A percentile compares a stretch with the other conserved stretches of the same genome.
phyloP scores from a whole-genome alignment of 1,284 basidiomycete genomes.

The Peniophora sp. region DNA sequence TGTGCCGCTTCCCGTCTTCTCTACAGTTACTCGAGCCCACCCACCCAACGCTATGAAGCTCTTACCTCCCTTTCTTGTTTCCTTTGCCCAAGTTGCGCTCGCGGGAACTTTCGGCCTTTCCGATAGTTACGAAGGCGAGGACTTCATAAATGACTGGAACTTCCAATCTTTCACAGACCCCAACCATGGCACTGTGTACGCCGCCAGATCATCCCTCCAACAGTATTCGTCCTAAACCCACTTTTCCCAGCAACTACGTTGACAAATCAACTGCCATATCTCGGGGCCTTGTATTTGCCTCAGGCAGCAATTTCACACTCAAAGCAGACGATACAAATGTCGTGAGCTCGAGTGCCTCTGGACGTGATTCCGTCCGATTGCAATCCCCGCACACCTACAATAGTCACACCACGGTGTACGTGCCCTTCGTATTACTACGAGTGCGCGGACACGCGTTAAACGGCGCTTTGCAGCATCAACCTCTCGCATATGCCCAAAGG shows the following conservation, averaged over 20 bases:
- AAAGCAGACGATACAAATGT: constrained; percentile 43
- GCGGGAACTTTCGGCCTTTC: not conserved
- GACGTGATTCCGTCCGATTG: constrained; percentile 54
- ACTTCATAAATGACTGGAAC: not conserved
- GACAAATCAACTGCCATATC: constrained; percentile 24
- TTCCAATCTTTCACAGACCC: not conserved
- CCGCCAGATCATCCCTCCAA: not conserved
- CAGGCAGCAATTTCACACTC: constrained; percentile 26
- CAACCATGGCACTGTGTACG: not conserved
- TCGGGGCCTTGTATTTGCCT: constrained; percentile 23
- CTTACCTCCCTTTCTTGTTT: not conserved
- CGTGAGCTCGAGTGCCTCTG: constrained; percentile 37
- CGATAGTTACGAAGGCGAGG: not conserved
- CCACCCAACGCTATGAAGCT: no score
- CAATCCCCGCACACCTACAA: constrained; percentile 42
- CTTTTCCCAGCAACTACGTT: constrained; percentile 23
- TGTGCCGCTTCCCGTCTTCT: no score
- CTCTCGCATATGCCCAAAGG: constrained; percentile 54
- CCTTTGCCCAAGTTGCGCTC: not conserved
- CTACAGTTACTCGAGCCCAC: no score
- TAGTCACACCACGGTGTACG: constrained; percentile 50
- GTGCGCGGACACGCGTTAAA: not conserved
- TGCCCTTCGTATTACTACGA: constrained; percentile 2
- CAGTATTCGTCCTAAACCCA: not conserved
- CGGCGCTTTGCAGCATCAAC: constrained; percentile 33